A percentile compares a stretch with the other conserved stretches of the same genome.
phyloP scores from a whole-genome alignment of 2,329 filamentous ascomycete genomes.

The Stemphylium beticola region DNA sequence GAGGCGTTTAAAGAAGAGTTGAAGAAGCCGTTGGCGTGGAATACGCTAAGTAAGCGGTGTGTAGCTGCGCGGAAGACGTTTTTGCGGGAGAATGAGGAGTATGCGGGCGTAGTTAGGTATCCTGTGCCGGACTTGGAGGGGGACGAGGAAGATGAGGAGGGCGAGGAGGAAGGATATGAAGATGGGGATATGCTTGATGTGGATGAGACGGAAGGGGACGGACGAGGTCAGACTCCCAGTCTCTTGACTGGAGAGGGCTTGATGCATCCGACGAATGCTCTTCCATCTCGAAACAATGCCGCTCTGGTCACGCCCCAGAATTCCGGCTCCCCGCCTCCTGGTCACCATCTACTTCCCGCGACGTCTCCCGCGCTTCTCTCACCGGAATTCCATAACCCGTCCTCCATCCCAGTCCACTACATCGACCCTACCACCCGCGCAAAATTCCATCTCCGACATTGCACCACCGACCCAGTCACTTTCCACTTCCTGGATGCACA shows the following conservation, averaged over 20 bases:
- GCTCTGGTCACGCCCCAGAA: not conserved
- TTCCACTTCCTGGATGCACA: not conserved
- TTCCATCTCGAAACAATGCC: not conserved
- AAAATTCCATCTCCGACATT: constrained; percentile 7
- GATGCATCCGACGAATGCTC: not conserved
- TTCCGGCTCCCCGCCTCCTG: not conserved
- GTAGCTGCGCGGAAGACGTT: constrained; percentile 5
- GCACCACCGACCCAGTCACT: not conserved
- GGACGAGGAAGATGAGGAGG: not conserved
- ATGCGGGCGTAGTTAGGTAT: not conserved
- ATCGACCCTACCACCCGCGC: not conserved
- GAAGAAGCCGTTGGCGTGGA: not conserved
- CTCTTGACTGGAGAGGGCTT: not conserved
- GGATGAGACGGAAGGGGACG: not conserved
- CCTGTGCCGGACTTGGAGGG: not conserved
- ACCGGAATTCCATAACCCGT: not conserved
- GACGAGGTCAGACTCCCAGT: too few species aligned
- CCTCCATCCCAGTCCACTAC: not conserved
- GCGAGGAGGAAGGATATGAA: not conserved
- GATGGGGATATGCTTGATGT: not conserved
- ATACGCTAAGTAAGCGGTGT: constrained; percentile 4
- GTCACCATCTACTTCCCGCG: not conserved
- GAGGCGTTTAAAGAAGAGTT: not conserved
- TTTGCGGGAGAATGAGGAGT: constrained; percentile 1
- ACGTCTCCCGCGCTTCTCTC: not conserved